Percentiles rank a stretch among this genome's conserved stretches.
phyloP scores from a whole-genome alignment of 1,284 basidiomycete species.

The Puccinia horiana region DNA sequence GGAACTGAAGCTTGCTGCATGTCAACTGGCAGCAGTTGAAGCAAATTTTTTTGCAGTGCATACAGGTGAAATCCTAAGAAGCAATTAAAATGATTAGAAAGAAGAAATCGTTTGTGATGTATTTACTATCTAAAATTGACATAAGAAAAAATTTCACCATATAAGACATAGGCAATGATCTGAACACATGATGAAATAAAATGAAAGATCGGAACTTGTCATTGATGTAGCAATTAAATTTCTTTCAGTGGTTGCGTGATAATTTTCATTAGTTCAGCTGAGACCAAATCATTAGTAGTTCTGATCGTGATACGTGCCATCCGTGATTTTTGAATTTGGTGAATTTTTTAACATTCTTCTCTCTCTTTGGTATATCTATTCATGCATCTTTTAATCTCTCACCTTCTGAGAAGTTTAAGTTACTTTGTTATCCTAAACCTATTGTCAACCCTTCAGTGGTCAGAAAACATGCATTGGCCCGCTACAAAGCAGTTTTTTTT shows the following conservation, averaged over 20 bases:
- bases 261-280: conserved; percentile 69
- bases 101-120: too few species aligned
- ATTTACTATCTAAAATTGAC: too few species aligned
- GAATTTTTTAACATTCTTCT: background rate
- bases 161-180: too few species aligned
- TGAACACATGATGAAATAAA: too few species aligned
- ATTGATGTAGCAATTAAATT: background rate
- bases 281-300: conserved; percentile 91
- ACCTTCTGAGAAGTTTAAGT: conserved; percentile 66
- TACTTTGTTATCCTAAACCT: conserved; percentile 76
- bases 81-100: background rate
- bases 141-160: background rate
- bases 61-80: too few species aligned
- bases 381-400: conserved; percentile 66
- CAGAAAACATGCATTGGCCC: conserved; percentile 72
- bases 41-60: too few species aligned
- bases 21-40: too few species aligned
- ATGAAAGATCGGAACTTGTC: background rate
- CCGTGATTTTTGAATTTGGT: background rate
- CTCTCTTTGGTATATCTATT: conserved; percentile 56
- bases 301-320: conserved; percentile 72
- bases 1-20: too few species aligned
- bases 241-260: conserved; percentile 33
- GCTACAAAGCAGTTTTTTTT: conserved; percentile 66
- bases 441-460: conserved; percentile 77